These are phyloP conservation scores for Brachypodium distachyon DNA, from an alignment of 202 grass and related monocot species.

Conservation along the genomic window DNA sequence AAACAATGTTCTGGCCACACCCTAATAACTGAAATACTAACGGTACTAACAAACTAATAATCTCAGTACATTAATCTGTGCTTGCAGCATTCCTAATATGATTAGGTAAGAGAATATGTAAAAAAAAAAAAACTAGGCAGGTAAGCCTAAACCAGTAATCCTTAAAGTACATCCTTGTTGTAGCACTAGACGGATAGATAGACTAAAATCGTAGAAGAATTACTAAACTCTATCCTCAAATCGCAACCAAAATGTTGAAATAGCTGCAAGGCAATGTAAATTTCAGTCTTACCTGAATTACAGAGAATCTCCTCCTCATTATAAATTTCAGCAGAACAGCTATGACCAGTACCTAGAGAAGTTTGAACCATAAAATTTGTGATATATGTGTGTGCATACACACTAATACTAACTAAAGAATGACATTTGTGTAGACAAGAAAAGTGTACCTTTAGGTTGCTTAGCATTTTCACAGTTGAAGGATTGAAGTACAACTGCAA, in stretches of 20 bases:
- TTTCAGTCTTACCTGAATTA: slow-evolving; percentile 70
- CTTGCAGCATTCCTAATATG: background rate
- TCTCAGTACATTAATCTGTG: background rate
- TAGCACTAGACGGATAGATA: background rate
- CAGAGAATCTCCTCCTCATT: slow-evolving; percentile 80
- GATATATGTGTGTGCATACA: slow-evolving; percentile 2
- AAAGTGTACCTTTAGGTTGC: slow-evolving; percentile 75
- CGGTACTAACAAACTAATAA: background rate
- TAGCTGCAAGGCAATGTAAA: background rate
- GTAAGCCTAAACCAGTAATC: background rate
- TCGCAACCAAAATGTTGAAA: background rate
- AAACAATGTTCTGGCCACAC: background rate
- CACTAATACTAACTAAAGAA: slow-evolving; percentile 7
- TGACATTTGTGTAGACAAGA: background rate
- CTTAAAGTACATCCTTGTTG: background rate
- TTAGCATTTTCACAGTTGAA: slow-evolving; percentile 93
- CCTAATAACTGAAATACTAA: background rate
- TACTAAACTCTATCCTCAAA: background rate
- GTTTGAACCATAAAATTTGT: slow-evolving; percentile 9
- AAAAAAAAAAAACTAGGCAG: background rate
- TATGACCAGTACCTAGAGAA: slow-evolving; percentile 81
- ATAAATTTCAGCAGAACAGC: slow-evolving; percentile 88
- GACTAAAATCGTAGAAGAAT: background rate
- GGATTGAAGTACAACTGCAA: slow-evolving; percentile 96
- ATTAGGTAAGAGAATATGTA: background rate